Conservation (phyloP, 1,139 yeast species). For the Wickerhamomyces sp. region DNA sequence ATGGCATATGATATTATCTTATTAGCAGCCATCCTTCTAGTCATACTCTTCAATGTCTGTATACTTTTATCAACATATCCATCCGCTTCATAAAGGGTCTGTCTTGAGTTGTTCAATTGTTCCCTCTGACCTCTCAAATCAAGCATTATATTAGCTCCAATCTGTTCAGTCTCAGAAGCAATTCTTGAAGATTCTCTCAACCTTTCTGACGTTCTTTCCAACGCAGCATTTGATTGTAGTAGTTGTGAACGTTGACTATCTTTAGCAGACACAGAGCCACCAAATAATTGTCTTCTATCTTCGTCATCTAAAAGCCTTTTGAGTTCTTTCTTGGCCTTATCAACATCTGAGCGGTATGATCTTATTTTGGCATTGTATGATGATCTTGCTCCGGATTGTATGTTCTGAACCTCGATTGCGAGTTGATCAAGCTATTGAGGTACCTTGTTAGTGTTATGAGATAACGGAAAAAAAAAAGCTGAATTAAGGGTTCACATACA, state of each 20-base stretch:
- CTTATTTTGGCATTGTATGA: conserved; percentile 67
- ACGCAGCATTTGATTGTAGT: conserved; percentile 69
- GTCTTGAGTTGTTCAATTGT: conserved; percentile 79
- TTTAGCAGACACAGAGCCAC: conserved; percentile 38
- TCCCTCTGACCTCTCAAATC: conserved; percentile 93
- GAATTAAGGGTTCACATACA: conserved; percentile 21
- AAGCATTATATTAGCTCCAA: conserved; percentile 87
- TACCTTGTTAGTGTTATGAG: conserved; percentile 5
- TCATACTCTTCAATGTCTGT: conserved; percentile 85
- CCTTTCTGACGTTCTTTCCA: conserved; percentile 80
- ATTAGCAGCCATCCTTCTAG: conserved; percentile 92
- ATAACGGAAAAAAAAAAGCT: conserved; percentile 1
- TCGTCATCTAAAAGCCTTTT: conserved; percentile 51
- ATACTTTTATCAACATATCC: conserved; percentile 87
- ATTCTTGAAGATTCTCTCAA: conserved; percentile 83
- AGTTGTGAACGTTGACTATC: conserved; percentile 80
- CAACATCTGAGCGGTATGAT: conserved; percentile 58
- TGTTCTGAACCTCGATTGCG: conserved; percentile 73
- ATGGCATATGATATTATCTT: conserved; percentile 92
- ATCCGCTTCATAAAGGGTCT: conserved; percentile 84
- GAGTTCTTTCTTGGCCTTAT: conserved; percentile 48
- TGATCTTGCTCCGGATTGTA: conserved; percentile 68
- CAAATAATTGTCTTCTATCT: conserved; percentile 66
- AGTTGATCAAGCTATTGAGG: conserved; percentile 55
- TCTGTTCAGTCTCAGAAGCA: conserved; percentile 86